Evolutionary conservation across 2,329 filamentous ascomycete species (phyloP), one percentile per base, ranked within the genome.

Genomic region (Apiospora hydei): DNA sequence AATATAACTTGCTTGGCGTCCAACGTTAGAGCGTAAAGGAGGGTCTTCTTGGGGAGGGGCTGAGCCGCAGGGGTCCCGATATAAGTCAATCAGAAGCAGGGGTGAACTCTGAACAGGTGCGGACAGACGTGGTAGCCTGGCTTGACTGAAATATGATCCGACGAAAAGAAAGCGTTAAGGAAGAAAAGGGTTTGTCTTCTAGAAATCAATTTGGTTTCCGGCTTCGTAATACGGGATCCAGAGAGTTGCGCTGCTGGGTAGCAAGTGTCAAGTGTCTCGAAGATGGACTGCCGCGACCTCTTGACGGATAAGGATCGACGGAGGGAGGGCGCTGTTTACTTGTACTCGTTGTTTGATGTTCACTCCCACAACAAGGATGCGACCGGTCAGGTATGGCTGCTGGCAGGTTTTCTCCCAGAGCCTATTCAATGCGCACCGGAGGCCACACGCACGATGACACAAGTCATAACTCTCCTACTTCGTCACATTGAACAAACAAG

Each of bases 51-150:
- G 30, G 34, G 57, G 57, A 64, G 57, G 57, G 57, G 57, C 57
- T 64, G 57, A 64, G 57, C 57, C 57, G 57, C 57, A 34, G 57
- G 57, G 57, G 57, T n/a, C 57, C 57, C 57, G 57, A 64, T 64
- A 41, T 64, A 64, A 64, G 34, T 64, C 57, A 41, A 41, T 64
- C 34, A n/a, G 34, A 41, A 41, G 57, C 57, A 64, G 57, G 57
- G 57, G 57, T 64, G 14, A 30, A 34, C 7, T 61, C 7, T n/a
- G 34, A 6, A 38, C 30, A 34, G 18, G 30, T 61, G 21, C 30
- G 14, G 53, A 53, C 30, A 53, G 14, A 24, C 16, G 16, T 49
- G 46, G 46, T 10, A 13, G 30, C 1, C 6, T 26, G 24, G 24
- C 24, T 53, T 53, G 53, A 61, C 10, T 21, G 26, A 18, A 61